Conservation (phyloP, 768 basidiomycete species). For the Lactarius sanguifluus region DNA sequence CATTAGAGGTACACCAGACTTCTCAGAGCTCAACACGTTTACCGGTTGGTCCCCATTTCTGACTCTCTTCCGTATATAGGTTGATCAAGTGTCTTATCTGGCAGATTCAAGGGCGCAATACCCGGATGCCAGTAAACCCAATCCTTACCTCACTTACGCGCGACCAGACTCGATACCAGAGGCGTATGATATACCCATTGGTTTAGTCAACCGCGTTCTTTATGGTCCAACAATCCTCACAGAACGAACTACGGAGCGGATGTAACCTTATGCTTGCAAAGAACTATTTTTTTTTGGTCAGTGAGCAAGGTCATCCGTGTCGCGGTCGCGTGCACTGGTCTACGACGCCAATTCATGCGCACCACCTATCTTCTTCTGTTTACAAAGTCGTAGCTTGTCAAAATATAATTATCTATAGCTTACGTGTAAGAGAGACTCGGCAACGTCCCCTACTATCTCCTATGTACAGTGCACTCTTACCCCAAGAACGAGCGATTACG, state of each 20-base stretch:
- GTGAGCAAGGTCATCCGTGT: neutral
- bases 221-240: constrained; percentile 38
- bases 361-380: constrained; percentile 6
- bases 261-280: neutral
- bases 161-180: constrained; percentile 53
- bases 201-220: constrained; percentile 72
- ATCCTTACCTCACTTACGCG: constrained; percentile 52
- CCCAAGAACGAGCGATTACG: constrained; percentile 12
- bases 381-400: constrained; percentile 17
- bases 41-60: constrained; percentile 50
- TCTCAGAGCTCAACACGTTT: constrained; percentile 64
- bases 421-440: constrained; percentile 19
- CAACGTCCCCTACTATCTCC: constrained; percentile 10
- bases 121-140: constrained; percentile 39
- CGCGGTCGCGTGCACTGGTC: neutral
- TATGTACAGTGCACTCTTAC: constrained; percentile 21
- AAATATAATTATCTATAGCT: constrained; percentile 26
- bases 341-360: neutral
- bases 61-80: constrained; percentile 12
- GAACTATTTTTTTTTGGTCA: neutral
- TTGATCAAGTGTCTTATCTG: constrained; percentile 11
- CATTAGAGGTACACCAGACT: constrained; percentile 65
- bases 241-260: neutral
- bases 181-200: constrained; percentile 80
- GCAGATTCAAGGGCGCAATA: constrained; percentile 60